Evolutionary conservation across 2,329 filamentous ascomycete species (phyloP), one percentile per base, ranked within the genome.

Genomic region (Aspergillus neotritici): DNA sequence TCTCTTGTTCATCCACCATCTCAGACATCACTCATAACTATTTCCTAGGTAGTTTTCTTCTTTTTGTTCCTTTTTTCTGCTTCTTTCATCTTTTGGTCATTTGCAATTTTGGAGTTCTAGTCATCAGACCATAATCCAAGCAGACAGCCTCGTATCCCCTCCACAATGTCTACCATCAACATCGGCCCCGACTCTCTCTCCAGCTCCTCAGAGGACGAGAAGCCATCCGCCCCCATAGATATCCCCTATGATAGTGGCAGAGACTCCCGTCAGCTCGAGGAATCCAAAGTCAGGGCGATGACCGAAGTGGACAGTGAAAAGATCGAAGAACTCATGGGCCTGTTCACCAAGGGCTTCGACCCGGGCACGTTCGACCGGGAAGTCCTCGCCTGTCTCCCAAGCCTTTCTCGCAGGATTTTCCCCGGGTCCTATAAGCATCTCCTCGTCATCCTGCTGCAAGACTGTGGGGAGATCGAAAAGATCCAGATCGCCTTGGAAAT

Each of bases 401-500:
- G 15, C 5, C 13, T 56, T 6, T 17, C 31, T 2, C 31, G 43
- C 4, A 33, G 40, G 21, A 37, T 51, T 4, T 46, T 52, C 14
- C 55, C 58, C 1, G 54, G 55, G 8, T 53, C 54, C 4, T 58
- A 51, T 37, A 41, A 41, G 9, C 58, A 61, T 40, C 48, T 60
- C n/a, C 31, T 60, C 15, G 28, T 56, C 2, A 38, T 61, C 9
- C 35, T 60, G 7, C 47, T 57, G 7, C 45, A 50, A 15, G 38
- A 41, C 56, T 82, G 82, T 54, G 67, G 75, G 1, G 74, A 76
- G 37, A 80, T 86, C 48, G 78, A 80, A 50, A 77, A 79, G 52
- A 80, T 84, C 37, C 83, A 86, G 60, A 64, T 69, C 5, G 79
- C 83, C 41, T 67, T 87, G 37, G 76, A 80, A 36, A 66, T 72